These are phyloP conservation scores for Xylaria flabelliformis DNA, from an alignment of 495 filamentous ascomycete species.

Conservation along the genomic window DNA sequence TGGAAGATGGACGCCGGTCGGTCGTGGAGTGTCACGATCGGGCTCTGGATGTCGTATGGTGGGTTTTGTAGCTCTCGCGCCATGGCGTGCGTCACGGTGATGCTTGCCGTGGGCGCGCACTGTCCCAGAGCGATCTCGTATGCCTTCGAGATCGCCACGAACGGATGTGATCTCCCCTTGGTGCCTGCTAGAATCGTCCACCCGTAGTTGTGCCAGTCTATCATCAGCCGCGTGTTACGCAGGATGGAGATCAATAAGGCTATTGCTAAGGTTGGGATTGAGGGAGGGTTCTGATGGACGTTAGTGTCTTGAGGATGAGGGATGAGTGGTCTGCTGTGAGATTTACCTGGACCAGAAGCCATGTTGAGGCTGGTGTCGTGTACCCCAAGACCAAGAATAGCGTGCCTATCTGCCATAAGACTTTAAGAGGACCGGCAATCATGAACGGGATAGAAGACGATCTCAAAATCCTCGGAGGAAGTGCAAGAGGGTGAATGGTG, in stretches of 20 bases:
- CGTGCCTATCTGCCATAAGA: slow-evolving; percentile 76
- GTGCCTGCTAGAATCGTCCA: slow-evolving; percentile 83
- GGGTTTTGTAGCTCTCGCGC: slow-evolving; percentile 65
- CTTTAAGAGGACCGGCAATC: slow-evolving; percentile 82
- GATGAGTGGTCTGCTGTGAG: not conserved
- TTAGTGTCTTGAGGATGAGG: not conserved
- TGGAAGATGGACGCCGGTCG: slow-evolving; percentile 83
- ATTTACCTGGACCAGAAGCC: slow-evolving; percentile 78
- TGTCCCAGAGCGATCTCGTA: slow-evolving; percentile 78
- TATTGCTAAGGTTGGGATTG: slow-evolving; percentile 86
- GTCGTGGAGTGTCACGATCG: slow-evolving; percentile 83
- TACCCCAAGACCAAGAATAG: slow-evolving; percentile 77
- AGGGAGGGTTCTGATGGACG: slow-evolving; percentile 80
- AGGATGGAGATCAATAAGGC: slow-evolving; percentile 74
- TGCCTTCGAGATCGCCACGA: slow-evolving; percentile 74
- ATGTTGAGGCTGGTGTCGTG: slow-evolving; percentile 70
- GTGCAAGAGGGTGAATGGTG: slow-evolving; percentile 67
- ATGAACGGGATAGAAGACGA: slow-evolving; percentile 78
- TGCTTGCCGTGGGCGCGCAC: slow-evolving; percentile 68
- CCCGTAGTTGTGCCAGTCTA: slow-evolving; percentile 99
- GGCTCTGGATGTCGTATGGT: slow-evolving; percentile 66
- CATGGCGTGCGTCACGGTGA: slow-evolving; percentile 93
- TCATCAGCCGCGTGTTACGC: slow-evolving; percentile 80
- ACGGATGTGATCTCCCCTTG: slow-evolving; percentile 73
- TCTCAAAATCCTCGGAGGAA: slow-evolving; percentile 65